Evolutionary conservation across 208 protist species (phyloP), one percentile per base, ranked within the genome.

Genomic region (Porcisia hertigi): DNA sequence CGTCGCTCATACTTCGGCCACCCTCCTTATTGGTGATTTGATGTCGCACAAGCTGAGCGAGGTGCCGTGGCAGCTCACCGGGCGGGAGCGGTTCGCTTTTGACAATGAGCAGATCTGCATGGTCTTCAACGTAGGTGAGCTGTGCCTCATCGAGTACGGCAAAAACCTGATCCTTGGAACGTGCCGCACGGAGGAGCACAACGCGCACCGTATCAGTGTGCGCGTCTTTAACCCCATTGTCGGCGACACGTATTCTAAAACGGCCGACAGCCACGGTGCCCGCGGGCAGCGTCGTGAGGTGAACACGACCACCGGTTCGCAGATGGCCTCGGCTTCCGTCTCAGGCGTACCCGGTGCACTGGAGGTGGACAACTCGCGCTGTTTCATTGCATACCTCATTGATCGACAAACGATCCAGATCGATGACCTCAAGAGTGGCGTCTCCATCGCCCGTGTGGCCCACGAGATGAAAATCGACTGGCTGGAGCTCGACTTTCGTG

Each of bases 101-200:
- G 96, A 99, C 71, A 99, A 99, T 84, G 91, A 96, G 62, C 79
- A 93, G 71, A 92, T 98, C 41, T 99, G 95, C 86, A 98, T 99
- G 96, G 91, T 99, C 34, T 99, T 97, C 91, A 96, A 94, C 77
- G 92, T 94, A 2, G 98, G 98, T 73, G 98, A 99, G 91, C 88
- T 99, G 23, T 95, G 96, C 65, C 71, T 99, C 23, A 98, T 99
- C 71, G 97, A 99, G 88, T 99, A 99, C 84, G 98, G 98, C 66
- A 88, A 94, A 71, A 98, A 98, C 82, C 91, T 98, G 64, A 85
- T 99, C 34, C 89, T 99, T 12, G 98, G 96, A 60, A 98, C 94
- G 45, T 98, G 93, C 82, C 92, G 98, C 72, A 99, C 98, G 23
- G 98, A 99, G 90, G 92, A 99, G 86, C 96, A 95, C 74, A 98